Conservation (phyloP, 352 stramenopile genomes). For the Globisporangium paroecandrum region DNA sequence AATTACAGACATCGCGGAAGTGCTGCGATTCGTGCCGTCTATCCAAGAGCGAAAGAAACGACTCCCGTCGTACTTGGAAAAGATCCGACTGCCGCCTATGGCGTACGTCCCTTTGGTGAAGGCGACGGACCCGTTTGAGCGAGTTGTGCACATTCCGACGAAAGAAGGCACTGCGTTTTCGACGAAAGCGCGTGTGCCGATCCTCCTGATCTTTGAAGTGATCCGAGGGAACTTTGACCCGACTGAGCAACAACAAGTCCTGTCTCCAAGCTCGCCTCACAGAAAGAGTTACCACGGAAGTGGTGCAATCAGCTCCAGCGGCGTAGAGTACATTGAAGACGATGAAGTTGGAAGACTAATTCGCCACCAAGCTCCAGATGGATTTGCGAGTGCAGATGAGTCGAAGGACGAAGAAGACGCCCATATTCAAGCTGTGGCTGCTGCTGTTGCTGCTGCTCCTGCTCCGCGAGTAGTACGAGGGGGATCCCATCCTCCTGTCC, state of each 20-base stretch:
- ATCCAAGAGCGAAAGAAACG: slow-evolving; percentile 78
- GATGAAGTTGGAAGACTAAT: slow-evolving; percentile 77
- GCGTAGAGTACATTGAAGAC: slow-evolving; percentile 73
- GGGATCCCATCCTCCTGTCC: slow-evolving; percentile 25
- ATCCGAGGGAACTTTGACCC: slow-evolving; percentile 71
- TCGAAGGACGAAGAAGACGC: slow-evolving; percentile 23
- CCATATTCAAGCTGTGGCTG: slow-evolving; percentile 1
- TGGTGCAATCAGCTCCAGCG: slow-evolving; percentile 36
- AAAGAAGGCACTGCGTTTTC: slow-evolving; percentile 88
- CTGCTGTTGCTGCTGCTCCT: slow-evolving; percentile 11
- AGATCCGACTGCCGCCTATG: slow-evolving; percentile 81
- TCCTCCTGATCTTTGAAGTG: slow-evolving; percentile 88
- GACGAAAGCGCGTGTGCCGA: slow-evolving; percentile 82
- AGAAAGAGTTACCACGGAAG: slow-evolving; percentile 32
- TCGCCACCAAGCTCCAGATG: slow-evolving; percentile 61
- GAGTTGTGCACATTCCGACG: slow-evolving; percentile 78
- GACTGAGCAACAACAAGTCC: slow-evolving; percentile 38
- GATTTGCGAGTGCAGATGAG: slow-evolving; percentile 41
- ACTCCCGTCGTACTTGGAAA: slow-evolving; percentile 76
- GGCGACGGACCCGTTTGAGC: slow-evolving; percentile 85
- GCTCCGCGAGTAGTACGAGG: slow-evolving; percentile 19
- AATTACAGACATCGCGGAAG: slow-evolving; percentile 84
- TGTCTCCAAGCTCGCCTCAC: slow-evolving; percentile 59
- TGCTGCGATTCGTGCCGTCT: slow-evolving; percentile 77
- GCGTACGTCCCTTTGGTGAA: slow-evolving; percentile 86